phyloP scores from a whole-genome alignment of 441 rosid species.

The Pelargonium cotyledonis region DNA sequence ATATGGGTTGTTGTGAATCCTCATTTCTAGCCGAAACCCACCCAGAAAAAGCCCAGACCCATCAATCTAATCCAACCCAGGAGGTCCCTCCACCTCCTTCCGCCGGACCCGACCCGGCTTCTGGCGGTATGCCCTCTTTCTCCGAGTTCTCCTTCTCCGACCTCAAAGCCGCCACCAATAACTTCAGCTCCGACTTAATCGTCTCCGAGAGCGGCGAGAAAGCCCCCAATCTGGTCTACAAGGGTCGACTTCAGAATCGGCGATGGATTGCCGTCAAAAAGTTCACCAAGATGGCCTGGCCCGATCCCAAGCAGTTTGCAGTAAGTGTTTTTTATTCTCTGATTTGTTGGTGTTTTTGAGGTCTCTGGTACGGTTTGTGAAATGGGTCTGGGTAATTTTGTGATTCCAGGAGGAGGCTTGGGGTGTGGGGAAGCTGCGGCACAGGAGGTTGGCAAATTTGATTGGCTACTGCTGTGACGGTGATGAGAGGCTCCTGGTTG shows the following conservation, averaged over 20 bases:
- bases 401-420: constrained; percentile 36
- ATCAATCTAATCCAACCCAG: constrained; percentile 20
- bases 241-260: constrained; percentile 53
- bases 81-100: constrained; percentile 23
- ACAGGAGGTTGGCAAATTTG: constrained; percentile 51
- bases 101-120: constrained; percentile 24
- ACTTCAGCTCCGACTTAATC: constrained; percentile 48
- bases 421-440: constrained; percentile 63
- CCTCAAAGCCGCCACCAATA: constrained; percentile 33
- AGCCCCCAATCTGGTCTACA: constrained; percentile 64
- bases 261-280: constrained; percentile 56
- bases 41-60: constrained; percentile 31
- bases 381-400: neutral
- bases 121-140: constrained; percentile 16
- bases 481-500: constrained; percentile 61
- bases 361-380: neutral
- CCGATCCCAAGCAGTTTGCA: constrained; percentile 65
- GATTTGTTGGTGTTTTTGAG: constrained; percentile 17
- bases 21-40: constrained; percentile 36
- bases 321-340: constrained; percentile 17
- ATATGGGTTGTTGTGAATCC: constrained; percentile 85
- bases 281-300: constrained; percentile 66
- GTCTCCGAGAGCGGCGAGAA: constrained; percentile 76
- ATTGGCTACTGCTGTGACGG: constrained; percentile 70
- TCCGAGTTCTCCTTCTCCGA: constrained; percentile 20